Conservation (phyloP, 1,284 basidiomycete genomes). For the Phaffia rhodozyma region DNA sequence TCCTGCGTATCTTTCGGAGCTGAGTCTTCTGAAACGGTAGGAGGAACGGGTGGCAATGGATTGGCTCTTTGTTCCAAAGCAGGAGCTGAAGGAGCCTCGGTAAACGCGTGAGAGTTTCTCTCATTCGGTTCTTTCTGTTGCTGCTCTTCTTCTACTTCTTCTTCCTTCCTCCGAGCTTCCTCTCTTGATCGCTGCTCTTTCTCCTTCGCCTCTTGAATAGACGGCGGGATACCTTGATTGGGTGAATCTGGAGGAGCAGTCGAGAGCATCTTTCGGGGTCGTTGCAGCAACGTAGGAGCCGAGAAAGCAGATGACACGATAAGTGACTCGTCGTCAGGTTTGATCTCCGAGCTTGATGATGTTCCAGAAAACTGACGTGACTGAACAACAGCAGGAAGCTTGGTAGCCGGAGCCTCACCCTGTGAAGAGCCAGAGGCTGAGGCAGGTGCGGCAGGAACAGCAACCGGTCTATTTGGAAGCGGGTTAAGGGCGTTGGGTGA, state of each 20-base stretch:
- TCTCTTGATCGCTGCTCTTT: background rate
- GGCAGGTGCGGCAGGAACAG: constrained; percentile 8
- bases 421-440: background rate
- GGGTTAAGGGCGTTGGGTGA: constrained; percentile 95
- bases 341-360: constrained; percentile 20
- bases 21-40: background rate
- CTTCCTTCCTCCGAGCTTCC: background rate
- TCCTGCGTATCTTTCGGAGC: background rate
- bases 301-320: constrained; percentile 21
- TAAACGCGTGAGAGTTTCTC: background rate
- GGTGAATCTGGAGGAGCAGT: constrained; percentile 6
- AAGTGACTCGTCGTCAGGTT: constrained; percentile 25
- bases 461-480: constrained; percentile 60
- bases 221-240: constrained; percentile 5
- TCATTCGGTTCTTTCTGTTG: background rate
- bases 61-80: background rate
- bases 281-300: constrained; percentile 14
- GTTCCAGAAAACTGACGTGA: constrained; percentile 19
- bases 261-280: constrained; percentile 9
- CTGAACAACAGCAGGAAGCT: background rate
- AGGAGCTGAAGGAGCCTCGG: background rate
- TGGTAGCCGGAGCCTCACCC: background rate
- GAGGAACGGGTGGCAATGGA: no score
- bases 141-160: background rate
- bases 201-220: constrained; percentile 3